phyloP scores from a whole-genome alignment of 1,284 basidiomycete species.

The Phellopilus nigrolimitatus region DNA sequence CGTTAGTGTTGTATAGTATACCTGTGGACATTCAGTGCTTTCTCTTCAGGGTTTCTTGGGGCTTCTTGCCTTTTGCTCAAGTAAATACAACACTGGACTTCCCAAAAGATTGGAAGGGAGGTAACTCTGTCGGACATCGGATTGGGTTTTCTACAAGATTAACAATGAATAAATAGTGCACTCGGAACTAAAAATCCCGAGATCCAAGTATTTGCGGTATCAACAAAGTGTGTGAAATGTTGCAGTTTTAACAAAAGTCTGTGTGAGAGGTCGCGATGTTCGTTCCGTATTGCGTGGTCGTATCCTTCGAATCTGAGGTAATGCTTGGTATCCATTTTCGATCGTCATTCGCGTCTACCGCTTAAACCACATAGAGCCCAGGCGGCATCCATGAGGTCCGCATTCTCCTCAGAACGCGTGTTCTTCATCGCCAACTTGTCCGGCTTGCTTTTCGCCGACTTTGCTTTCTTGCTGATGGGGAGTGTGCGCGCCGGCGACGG shows the following conservation, averaged over 20 bases:
- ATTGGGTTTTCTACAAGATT: slow-evolving; percentile 10
- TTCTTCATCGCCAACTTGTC: background rate
- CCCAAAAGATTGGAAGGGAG: background rate
- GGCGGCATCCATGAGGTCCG: slow-evolving; percentile 17
- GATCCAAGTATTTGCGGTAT: slow-evolving; percentile 1
- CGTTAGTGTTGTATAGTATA: background rate
- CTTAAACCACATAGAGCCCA: slow-evolving; percentile 18
- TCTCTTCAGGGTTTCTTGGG: too few species aligned
- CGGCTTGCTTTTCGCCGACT: background rate
- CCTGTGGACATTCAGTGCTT: too few species aligned
- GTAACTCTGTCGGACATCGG: background rate
- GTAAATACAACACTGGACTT: too few species aligned
- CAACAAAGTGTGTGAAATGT: background rate
- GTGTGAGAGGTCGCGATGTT: background rate
- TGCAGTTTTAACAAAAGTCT: slow-evolving; percentile 1
- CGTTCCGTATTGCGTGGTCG: background rate
- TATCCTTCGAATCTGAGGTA: background rate
- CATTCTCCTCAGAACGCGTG: background rate
- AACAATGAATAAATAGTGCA: slow-evolving; percentile 4
- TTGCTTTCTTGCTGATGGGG: background rate
- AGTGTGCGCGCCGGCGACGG: background rate
- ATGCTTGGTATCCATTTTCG: background rate
- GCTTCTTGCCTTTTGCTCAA: too few species aligned
- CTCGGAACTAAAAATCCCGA: background rate
- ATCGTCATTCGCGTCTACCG: background rate